Evolutionary conservation across 768 basidiomycete genomes (phyloP).

Genomic region (Termitomyces sp.): DNA sequence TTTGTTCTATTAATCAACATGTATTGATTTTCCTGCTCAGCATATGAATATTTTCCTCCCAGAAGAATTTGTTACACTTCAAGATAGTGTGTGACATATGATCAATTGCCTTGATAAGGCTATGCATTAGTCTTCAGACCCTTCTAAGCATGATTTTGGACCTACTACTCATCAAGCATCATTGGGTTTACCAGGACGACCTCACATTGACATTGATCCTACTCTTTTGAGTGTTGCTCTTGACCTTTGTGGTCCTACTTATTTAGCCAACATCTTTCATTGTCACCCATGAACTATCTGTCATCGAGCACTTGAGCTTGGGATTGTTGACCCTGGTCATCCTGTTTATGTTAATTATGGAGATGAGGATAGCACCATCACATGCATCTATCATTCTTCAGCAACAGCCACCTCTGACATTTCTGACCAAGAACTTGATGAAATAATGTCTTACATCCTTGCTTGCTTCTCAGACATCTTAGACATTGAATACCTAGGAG

Average conservation of each 20-base stretch:
- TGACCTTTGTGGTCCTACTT: background rate
- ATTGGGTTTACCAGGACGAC: background rate
- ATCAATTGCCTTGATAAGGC: background rate
- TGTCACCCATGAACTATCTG: background rate
- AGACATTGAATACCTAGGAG: conserved; percentile 9
- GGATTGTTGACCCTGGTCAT: background rate
- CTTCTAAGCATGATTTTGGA: background rate
- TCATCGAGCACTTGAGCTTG: background rate
- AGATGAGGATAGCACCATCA: background rate
- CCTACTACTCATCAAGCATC: background rate
- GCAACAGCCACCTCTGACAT: background rate
- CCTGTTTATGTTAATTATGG: background rate
- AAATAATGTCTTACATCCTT: background rate
- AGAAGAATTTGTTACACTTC: background rate
- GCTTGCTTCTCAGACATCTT: background rate
- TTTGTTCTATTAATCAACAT: no score
- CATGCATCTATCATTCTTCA: background rate
- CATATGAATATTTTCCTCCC: background rate
- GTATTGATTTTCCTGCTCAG: background rate
- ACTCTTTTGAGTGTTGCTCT: background rate
- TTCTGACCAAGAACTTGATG: background rate
- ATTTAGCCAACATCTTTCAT: background rate
- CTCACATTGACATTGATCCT: background rate
- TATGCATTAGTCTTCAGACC: background rate
- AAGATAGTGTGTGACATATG: background rate